These are phyloP conservation scores for Plasmodium vivax DNA, from an alignment of 169 alveolate species.

Conservation along the genomic window DNA sequence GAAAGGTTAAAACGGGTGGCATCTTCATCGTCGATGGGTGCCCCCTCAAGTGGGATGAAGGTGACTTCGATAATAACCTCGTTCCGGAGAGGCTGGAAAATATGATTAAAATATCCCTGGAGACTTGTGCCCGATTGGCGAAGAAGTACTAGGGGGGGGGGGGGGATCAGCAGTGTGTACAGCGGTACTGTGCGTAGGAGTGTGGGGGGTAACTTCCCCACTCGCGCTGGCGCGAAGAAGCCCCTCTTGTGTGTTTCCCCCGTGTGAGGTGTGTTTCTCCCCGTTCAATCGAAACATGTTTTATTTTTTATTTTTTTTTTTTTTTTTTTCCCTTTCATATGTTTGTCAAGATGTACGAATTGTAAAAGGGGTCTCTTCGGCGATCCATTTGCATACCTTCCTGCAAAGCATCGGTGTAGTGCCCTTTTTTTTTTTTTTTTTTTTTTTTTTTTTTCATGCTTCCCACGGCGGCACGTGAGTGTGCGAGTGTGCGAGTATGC, in stretches of 20 bases:
- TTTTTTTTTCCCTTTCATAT: background rate
- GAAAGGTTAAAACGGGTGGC: conserved; percentile 69
- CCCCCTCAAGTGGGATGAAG: conserved; percentile 77
- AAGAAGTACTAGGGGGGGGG: background rate
- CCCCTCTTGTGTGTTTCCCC: too few relatives aligned
- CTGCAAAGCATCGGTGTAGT: background rate
- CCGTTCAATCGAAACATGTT: background rate
- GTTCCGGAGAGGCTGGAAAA: conserved; percentile 25
- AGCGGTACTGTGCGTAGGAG: too few relatives aligned
- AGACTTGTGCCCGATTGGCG: conserved; percentile 38
- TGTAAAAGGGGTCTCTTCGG: background rate
- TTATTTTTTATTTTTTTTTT: background rate
- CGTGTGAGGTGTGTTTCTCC: background rate
- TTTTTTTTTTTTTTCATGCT: background rate
- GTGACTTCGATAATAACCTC: conserved; percentile 47
- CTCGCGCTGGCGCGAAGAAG: background rate
- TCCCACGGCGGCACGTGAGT: background rate
- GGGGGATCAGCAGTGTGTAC: too few relatives aligned
- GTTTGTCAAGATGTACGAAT: background rate
- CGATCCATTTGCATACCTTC: background rate
- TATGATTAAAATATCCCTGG: conserved; percentile 39
- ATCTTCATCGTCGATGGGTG: conserved; percentile 76
- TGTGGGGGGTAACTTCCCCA: background rate
- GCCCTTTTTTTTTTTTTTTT: background rate
- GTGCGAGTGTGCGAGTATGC: too few relatives aligned